Evolutionary conservation across 177 flowering plant genomes (phyloP).

Genomic region (Tripterygium wilfordii): DNA sequence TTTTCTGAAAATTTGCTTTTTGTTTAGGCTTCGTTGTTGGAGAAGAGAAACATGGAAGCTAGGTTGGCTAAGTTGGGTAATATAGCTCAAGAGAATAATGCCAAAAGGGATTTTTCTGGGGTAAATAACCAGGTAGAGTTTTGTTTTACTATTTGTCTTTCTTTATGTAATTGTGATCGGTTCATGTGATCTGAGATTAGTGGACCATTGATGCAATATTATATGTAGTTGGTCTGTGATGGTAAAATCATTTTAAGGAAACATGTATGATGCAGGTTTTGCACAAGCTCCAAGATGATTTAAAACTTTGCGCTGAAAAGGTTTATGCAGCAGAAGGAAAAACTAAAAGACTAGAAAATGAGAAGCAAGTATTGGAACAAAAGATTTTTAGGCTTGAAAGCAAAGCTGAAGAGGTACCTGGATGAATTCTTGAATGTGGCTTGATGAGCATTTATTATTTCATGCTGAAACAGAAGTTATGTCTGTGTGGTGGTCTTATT

Average conservation of each 20-base stretch:
- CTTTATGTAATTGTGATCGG: neutral
- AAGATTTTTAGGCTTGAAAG: slow-evolving; percentile 52
- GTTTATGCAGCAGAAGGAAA: slow-evolving; percentile 56
- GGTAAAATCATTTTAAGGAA: slow-evolving; percentile 1
- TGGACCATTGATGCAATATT: too few relatives aligned
- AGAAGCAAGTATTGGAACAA: slow-evolving; percentile 60
- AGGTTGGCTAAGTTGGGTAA: slow-evolving; percentile 41
- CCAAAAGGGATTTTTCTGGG: slow-evolving; percentile 36
- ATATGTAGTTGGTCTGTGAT: neutral
- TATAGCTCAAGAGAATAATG: slow-evolving; percentile 31
- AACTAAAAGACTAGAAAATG: slow-evolving; percentile 48
- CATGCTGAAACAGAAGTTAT: neutral
- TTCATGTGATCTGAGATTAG: neutral
- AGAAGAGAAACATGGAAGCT: slow-evolving; percentile 55
- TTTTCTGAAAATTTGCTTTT: neutral
- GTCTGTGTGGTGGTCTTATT: slow-evolving; percentile 10
- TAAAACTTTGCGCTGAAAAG: slow-evolving; percentile 50
- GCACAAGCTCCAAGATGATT: slow-evolving; percentile 54
- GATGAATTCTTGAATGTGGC: neutral
- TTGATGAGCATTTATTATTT: neutral
- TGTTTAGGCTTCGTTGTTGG: slow-evolving; percentile 51
- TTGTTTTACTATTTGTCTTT: neutral
- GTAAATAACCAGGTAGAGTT: slow-evolving; percentile 47
- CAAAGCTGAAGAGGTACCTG: slow-evolving; percentile 55
- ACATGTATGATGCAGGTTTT: slow-evolving; percentile 28